Evolutionary conservation across 495 filamentous ascomycete species (phyloP).

Genomic region (Tuber calosporum): DNA sequence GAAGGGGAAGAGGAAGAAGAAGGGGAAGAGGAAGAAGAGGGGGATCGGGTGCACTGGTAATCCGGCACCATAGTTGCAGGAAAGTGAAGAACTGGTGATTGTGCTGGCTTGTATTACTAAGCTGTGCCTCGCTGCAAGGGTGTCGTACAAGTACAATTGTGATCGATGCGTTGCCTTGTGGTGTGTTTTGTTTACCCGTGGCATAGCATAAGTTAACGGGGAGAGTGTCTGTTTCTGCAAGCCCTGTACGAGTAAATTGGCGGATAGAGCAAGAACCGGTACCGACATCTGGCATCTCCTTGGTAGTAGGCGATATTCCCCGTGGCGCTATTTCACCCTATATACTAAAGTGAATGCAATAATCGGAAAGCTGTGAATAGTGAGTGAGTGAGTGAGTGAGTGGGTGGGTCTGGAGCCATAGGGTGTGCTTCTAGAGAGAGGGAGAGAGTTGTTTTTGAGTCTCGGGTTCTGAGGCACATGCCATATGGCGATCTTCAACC

Average conservation of each 20-base stretch:
- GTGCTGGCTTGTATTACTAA: background rate
- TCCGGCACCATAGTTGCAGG: too few relatives aligned
- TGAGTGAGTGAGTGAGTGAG: too few relatives aligned
- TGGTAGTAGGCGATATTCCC: background rate
- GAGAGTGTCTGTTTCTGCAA: background rate
- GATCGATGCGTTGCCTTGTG: background rate
- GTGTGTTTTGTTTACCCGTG: background rate
- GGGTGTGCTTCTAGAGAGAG: background rate
- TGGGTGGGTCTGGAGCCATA: too few relatives aligned
- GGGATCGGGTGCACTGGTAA: too few relatives aligned
- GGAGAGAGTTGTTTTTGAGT: background rate
- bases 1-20: too few relatives aligned
- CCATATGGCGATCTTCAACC: background rate
- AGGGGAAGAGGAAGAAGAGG: too few relatives aligned
- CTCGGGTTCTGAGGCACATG: background rate
- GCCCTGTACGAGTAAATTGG: background rate
- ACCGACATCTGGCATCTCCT: background rate
- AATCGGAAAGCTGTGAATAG: background rate
- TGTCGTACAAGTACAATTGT: background rate
- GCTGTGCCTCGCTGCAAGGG: background rate
- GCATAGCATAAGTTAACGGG: too few relatives aligned
- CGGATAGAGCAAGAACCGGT: background rate
- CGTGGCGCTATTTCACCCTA: background rate
- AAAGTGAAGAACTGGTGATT: background rate
- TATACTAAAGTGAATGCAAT: background rate